A percentile compares a stretch with the other conserved stretches of the same genome.
phyloP scores from a whole-genome alignment of 345 rosid species.

The Pelargonium nanum region DNA sequence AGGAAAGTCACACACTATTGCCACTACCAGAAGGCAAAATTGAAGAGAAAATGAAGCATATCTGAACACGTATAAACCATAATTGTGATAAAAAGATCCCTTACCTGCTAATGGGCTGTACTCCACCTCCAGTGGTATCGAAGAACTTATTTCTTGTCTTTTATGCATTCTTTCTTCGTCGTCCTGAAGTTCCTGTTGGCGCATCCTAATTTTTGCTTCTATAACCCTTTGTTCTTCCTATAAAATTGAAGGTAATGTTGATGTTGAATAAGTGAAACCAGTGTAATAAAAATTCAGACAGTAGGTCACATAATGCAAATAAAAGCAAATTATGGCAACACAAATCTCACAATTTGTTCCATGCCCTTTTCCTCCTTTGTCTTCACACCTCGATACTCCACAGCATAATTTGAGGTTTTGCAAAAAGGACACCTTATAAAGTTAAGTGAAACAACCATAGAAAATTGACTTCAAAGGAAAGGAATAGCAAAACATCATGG shows the following conservation, averaged over 20 bases:
- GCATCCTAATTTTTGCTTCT: conserved; percentile 90
- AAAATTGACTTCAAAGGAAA: conserved; percentile 1
- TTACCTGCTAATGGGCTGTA: conserved; percentile 49
- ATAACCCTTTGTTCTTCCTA: conserved; percentile 97
- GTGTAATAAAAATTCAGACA: not conserved
- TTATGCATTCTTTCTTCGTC: conserved; percentile 80
- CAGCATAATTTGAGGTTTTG: conserved; percentile 92
- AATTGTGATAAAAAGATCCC: not conserved
- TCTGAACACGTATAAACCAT: not conserved
- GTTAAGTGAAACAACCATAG: conserved; percentile 40
- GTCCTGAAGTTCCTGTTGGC: conserved; percentile 78
- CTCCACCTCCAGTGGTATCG: conserved; percentile 47
- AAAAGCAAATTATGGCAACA: conserved; percentile 1
- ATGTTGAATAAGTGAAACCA: not conserved
- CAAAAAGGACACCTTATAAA: conserved; percentile 83
- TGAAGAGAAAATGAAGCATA: conserved; percentile 5
- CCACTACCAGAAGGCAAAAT: not conserved
- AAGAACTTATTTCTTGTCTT: conserved; percentile 59
- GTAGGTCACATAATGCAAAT: not conserved
- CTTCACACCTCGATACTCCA: conserved; percentile 88
- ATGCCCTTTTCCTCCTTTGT: conserved; percentile 91
- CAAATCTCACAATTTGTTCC: conserved; percentile 77
- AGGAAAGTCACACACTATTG: not conserved
- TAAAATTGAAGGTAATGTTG: not conserved
- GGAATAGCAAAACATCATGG: not conserved